These are phyloP conservation scores for Aureobasidium namibiae DNA, from an alignment of 2,329 filamentous ascomycete species.

Conservation along the genomic window DNA sequence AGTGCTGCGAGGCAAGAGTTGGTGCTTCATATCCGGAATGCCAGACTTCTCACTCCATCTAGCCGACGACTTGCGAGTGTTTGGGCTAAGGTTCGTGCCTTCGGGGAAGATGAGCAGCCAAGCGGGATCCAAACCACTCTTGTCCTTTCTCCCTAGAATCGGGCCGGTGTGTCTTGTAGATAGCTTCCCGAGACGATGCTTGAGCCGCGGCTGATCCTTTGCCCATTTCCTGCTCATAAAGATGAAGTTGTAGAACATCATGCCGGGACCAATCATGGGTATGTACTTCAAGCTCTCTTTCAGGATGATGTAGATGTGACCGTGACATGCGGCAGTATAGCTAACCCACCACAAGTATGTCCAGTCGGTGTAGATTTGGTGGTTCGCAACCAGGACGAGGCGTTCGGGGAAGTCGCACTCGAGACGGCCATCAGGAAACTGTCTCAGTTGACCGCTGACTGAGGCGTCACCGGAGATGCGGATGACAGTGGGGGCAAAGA, in stretches of 20 bases:
- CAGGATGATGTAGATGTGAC: conserved; percentile 81
- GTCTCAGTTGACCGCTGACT: conserved; percentile 64
- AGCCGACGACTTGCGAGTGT: conserved; percentile 61
- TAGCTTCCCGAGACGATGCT: conserved; percentile 65
- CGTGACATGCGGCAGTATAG: conserved; percentile 78
- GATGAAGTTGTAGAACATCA: conserved; percentile 83
- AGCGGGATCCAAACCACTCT: conserved; percentile 54
- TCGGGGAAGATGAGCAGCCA: conserved; percentile 86
- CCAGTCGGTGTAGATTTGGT: conserved; percentile 89
- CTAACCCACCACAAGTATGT: conserved; percentile 88
- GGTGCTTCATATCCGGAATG: conserved; percentile 60
- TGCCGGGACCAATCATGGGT: conserved; percentile 71
- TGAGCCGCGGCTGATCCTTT: conserved; percentile 65
- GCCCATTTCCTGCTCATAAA: conserved; percentile 91
- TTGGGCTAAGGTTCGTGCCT: conserved; percentile 73
- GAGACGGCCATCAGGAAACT: conserved; percentile 62
- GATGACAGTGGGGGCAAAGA: conserved; percentile 78
- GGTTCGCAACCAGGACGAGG: conserved; percentile 77
- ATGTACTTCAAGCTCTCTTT: conserved; percentile 81
- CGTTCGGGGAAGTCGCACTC: conserved; percentile 75
- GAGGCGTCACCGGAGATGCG: conserved; percentile 76
- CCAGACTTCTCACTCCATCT: conserved; percentile 69
- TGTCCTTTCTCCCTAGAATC: conserved; percentile 26
- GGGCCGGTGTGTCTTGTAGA: conserved; percentile 39
- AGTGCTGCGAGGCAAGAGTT: conserved; percentile 70